Evolutionary conservation across 176 grass and related monocot species (phyloP).

Genomic region (Phyllostachys edulis): DNA sequence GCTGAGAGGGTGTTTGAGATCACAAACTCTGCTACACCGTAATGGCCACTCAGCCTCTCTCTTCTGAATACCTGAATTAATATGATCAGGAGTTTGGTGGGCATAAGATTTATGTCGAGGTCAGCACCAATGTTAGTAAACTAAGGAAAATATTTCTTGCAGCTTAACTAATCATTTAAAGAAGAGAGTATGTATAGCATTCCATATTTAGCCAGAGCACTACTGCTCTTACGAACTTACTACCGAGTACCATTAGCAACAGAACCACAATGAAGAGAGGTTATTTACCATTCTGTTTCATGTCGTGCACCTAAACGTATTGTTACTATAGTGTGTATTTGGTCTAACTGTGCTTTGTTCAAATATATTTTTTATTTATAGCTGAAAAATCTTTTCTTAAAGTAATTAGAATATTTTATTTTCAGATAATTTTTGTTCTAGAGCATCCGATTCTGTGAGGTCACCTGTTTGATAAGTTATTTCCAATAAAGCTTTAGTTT

Average conservation of each 20-base stretch:
- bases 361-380: not conserved
- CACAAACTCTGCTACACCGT: slow-evolving; percentile 44
- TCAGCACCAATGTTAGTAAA: not conserved
- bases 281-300: too few relatives aligned
- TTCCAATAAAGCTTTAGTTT: not conserved
- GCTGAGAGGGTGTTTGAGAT: slow-evolving; percentile 48
- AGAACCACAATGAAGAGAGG: not conserved
- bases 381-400: too few relatives aligned
- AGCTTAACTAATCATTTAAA: not conserved
- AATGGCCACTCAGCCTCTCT: slow-evolving; percentile 50
- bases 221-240: not conserved
- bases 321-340: too few relatives aligned
- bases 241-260: not conserved
- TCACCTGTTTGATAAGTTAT: too few relatives aligned
- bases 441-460: too few relatives aligned
- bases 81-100: not conserved
- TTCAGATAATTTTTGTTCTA: too few relatives aligned
- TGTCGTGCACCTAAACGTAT: too few relatives aligned
- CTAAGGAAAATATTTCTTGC: not conserved
- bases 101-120: not conserved
- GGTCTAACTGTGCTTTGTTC: not conserved
- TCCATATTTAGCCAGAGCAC: not conserved
- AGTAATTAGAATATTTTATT: too few relatives aligned
- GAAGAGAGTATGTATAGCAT: not conserved
- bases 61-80: slow-evolving; percentile 45